Percentiles rank a stretch among this genome's conserved stretches.
Conservation (phyloP, 345 rosid species). For the Isatis tinctoria region DNA sequence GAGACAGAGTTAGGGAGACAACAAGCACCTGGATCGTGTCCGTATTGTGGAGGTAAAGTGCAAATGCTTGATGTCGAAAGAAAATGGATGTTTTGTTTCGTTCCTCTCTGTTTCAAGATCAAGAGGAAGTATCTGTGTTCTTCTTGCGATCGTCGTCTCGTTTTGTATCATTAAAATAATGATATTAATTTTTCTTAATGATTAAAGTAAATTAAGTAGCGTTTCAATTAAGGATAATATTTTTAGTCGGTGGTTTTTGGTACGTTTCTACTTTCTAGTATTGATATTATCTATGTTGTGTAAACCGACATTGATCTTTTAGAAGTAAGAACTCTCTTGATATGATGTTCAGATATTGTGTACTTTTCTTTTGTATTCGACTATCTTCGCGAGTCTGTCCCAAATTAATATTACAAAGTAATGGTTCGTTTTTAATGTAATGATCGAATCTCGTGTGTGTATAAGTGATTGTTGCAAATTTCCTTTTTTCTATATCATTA, state of each 20-base stretch:
- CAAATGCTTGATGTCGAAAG: slow-evolving; percentile 68
- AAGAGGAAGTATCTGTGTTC: slow-evolving; percentile 59
- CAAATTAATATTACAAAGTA: not conserved
- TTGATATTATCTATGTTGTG: not conserved
- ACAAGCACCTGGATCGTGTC: slow-evolving; percentile 73
- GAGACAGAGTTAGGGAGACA: slow-evolving; percentile 70
- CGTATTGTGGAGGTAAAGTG: slow-evolving; percentile 77
- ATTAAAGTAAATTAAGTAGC: slow-evolving; percentile 1
- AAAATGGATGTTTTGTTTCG: slow-evolving; percentile 75
- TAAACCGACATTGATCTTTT: slow-evolving; percentile 15
- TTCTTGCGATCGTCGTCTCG: slow-evolving; percentile 56
- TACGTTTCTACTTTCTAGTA: not conserved
- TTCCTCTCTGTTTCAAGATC: slow-evolving; percentile 64
- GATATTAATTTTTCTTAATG: not conserved
- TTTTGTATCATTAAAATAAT: slow-evolving; percentile 24
- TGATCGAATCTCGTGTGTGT: not conserved
- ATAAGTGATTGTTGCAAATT: not conserved
- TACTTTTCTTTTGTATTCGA: slow-evolving; percentile 8
- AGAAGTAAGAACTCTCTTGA: not conserved
- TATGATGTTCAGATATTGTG: not conserved
- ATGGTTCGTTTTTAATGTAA: not conserved
- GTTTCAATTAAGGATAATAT: not conserved
- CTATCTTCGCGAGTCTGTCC: slow-evolving; percentile 7
- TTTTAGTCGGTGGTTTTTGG: slow-evolving; percentile 15
- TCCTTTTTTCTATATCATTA: not conserved